phyloP scores from a whole-genome alignment of 164 flowering plant species.

The Vitis rotundifolia region DNA sequence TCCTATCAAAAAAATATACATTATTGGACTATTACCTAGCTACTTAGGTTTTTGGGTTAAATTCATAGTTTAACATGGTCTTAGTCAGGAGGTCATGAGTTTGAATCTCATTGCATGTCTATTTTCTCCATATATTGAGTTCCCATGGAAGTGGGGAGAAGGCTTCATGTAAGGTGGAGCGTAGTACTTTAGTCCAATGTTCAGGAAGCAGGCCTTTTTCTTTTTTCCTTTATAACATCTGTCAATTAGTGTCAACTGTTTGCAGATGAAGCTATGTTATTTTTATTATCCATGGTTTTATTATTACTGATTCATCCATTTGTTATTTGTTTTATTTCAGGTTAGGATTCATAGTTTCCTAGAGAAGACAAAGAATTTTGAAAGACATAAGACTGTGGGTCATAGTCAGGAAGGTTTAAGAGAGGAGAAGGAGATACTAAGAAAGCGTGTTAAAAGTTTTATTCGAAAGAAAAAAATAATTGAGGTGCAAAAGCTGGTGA shows the following conservation, averaged over 20 bases:
- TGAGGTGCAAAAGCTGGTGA: constrained; percentile 67
- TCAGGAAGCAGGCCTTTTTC: too few relatives aligned
- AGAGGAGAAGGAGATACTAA: constrained; percentile 51
- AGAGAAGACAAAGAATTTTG: constrained; percentile 56
- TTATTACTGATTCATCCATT: background rate
- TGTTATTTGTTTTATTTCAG: constrained; percentile 32
- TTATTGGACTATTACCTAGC: too few relatives aligned
- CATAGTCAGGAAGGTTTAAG: constrained; percentile 28
- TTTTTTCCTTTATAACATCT: too few relatives aligned
- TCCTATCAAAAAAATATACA: too few relatives aligned
- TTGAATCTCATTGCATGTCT: too few relatives aligned
- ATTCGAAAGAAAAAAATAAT: constrained; percentile 52
- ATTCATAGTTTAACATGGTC: too few relatives aligned
- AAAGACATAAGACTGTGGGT: constrained; percentile 28
- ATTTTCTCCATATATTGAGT: too few relatives aligned
- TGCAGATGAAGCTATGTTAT: background rate
- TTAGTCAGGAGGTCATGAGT: too few relatives aligned
- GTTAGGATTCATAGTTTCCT: constrained; percentile 69
- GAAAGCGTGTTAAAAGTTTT: constrained; percentile 64
- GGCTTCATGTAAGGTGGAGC: too few relatives aligned
- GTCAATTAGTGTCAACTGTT: background rate
- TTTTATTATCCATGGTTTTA: background rate
- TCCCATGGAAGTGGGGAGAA: too few relatives aligned
- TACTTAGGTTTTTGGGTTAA: too few relatives aligned
- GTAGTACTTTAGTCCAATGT: too few relatives aligned